Evolutionary conservation across 2,329 filamentous ascomycete species (phyloP), one percentile per base, ranked within the genome.

Genomic region (Penicillium sp.): DNA sequence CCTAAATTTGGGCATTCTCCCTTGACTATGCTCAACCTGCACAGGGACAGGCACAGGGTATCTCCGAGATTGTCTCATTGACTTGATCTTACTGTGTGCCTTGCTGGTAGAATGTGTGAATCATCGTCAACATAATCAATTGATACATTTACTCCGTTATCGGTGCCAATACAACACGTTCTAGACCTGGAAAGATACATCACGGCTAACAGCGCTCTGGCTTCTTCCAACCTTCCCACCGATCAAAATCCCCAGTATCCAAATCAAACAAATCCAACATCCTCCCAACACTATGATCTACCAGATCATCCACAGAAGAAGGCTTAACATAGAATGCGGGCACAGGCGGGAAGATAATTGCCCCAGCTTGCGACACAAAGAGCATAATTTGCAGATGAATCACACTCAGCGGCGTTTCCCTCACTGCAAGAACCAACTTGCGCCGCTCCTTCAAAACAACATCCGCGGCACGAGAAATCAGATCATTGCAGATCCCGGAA

Each of bases 201-300:
- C 35, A 39, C 35, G 5, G 8, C n/a, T 39, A 37, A 37, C 5
- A 35, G 33, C 16, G 31, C 11, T 14, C n/a, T 9, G 35, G 5
- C 44, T 49, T 57, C 55, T 66, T 56, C 68, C 64, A 68, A 1
- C 67, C 67, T 11, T 64, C 63, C 64, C 66, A 69, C 11, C 65
- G 49, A 27, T 63, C 62, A 43, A 80, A 80, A 41, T 73, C 68
- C 1, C 66, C 70, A 1, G 74, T 72, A 47, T 81, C 72, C 19
- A 81, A 56, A 19, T 72, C 75, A 55, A 81, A 77, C 21, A 76
- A 49, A 62, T 82, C 79, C 41, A 82, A 56, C 68, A 82, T 73
- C 10, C 80, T 69, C 1, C 77, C 79, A 1, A 80, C 78, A 53
- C 70, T 81, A 57, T 82, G 79, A 41, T 78, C 69, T 2, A 77